Percentiles rank a stretch among this genome's conserved stretches.
phyloP scores from a whole-genome alignment of 768 basidiomycete genomes.

The Xerocomellus intermedius region DNA sequence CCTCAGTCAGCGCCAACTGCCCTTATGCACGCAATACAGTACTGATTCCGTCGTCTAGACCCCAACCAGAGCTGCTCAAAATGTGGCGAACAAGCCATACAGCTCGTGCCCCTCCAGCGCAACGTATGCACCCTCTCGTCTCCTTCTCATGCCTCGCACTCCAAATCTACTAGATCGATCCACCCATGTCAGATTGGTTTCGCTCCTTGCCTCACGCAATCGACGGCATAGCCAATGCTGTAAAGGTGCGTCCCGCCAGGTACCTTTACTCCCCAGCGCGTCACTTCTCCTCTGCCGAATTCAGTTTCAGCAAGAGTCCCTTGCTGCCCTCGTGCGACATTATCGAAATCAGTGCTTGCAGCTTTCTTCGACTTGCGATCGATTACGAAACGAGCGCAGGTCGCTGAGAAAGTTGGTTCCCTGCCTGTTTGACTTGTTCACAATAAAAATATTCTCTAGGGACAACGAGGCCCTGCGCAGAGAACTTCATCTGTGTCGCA shows the following conservation, averaged over 20 bases:
- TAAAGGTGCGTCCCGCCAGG: slow-evolving; percentile 47
- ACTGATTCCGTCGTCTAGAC: slow-evolving; percentile 39
- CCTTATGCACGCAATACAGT: neutral
- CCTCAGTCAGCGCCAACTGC: slow-evolving; percentile 54
- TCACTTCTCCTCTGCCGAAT: neutral
- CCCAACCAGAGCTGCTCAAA: slow-evolving; percentile 72
- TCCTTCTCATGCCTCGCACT: neutral
- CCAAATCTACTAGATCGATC: slow-evolving; percentile 57
- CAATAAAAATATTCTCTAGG: slow-evolving; percentile 34
- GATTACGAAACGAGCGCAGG: slow-evolving; percentile 39
- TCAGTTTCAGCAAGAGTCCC: slow-evolving; percentile 78
- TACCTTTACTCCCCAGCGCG: neutral
- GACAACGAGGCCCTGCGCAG: slow-evolving; percentile 45
- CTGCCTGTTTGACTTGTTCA: slow-evolving; percentile 3
- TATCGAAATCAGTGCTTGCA: slow-evolving; percentile 60
- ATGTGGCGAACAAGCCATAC: slow-evolving; percentile 62
- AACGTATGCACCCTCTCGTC: slow-evolving; percentile 47
- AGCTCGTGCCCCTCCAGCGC: slow-evolving; percentile 68
- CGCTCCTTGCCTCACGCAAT: slow-evolving; percentile 56
- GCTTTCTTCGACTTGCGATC: slow-evolving; percentile 31
- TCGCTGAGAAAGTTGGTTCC: slow-evolving; percentile 51
- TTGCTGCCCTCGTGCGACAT: slow-evolving; percentile 64
- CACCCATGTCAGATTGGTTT: slow-evolving; percentile 85
- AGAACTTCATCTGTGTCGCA: slow-evolving; percentile 52
- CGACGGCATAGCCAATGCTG: slow-evolving; percentile 63